Evolutionary conservation across 2,329 filamentous ascomycete species (phyloP).

Genomic region (Dothiorella sarmentorum): DNA sequence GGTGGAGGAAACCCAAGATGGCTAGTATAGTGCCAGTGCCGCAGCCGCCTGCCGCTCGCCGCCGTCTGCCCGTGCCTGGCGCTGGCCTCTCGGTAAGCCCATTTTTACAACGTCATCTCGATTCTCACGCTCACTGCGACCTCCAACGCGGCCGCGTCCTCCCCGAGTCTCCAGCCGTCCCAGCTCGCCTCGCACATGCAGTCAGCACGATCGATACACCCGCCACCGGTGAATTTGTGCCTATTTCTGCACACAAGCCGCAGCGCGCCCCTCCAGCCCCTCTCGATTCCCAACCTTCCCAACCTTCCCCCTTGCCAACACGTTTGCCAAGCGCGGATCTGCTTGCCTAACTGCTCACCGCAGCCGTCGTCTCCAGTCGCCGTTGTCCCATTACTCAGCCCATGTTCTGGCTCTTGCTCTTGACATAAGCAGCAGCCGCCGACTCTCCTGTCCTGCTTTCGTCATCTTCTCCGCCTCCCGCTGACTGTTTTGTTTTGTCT

Average conservation of each 20-base stretch:
- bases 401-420: not conserved
- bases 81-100: not conserved
- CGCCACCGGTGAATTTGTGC: not conserved
- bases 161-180: not conserved
- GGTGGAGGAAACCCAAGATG: no score
- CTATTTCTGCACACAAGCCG: constrained; percentile 6
- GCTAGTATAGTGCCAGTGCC: no score
- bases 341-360: not conserved
- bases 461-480: not conserved
- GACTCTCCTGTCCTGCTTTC: constrained; percentile 10
- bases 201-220: constrained; percentile 2
- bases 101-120: not conserved
- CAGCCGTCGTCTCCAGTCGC: constrained; percentile 1
- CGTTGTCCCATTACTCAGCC: not conserved
- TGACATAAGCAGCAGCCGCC: constrained; percentile 9
- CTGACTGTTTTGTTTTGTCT: constrained; percentile 14
- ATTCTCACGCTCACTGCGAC: not conserved
- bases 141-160: not conserved
- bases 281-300: no score
- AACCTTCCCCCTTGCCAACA: not conserved
- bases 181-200: not conserved
- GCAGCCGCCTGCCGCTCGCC: no score
- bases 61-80: no score
- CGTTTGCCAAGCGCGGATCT: not conserved
- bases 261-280: not conserved